A percentile compares a stretch with the other conserved stretches of the same genome.
These are phyloP conservation scores for Candida frijolesensis DNA, from an alignment of 1,139 yeast genomes.

Conservation along the genomic window DNA sequence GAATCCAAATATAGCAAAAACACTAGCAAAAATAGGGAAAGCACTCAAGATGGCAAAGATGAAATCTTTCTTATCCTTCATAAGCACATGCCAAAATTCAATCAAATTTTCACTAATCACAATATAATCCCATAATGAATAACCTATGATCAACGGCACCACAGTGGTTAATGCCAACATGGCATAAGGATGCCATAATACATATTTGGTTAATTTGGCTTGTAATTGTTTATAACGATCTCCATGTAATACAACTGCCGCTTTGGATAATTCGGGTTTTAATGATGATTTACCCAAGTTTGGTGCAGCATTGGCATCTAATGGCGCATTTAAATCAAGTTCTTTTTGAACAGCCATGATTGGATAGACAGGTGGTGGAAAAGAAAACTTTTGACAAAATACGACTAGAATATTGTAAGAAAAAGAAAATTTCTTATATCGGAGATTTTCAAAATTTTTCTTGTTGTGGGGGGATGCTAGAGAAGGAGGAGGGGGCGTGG, in stretches of 20 bases:
- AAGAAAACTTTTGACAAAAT: not conserved
- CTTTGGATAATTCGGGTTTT: constrained; percentile 59
- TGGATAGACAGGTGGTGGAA: not conserved
- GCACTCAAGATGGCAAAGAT: constrained; percentile 25
- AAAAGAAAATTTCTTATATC: not conserved
- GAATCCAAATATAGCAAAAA: constrained; percentile 30
- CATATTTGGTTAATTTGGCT: constrained; percentile 46
- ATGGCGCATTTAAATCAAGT: constrained; percentile 54
- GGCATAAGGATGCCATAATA: constrained; percentile 53
- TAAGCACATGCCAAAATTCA: constrained; percentile 33
- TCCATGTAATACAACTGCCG: constrained; percentile 62
- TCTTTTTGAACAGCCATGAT: constrained; percentile 40
- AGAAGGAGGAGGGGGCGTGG: not conserved
- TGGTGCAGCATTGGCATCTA: constrained; percentile 51
- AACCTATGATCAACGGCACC: constrained; percentile 18
- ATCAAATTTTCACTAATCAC: constrained; percentile 35
- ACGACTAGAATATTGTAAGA: not conserved
- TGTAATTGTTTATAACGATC: constrained; percentile 65
- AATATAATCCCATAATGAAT: constrained; percentile 37
- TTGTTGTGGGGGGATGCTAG: not conserved
- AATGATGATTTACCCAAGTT: constrained; percentile 47
- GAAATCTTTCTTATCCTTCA: constrained; percentile 27
- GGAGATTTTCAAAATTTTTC: not conserved
- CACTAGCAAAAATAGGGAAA: constrained; percentile 27
- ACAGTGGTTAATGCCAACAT: constrained; percentile 28